These are phyloP conservation scores for Boletus fagicola DNA, from an alignment of 768 basidiomycete genomes.

Conservation along the genomic window DNA sequence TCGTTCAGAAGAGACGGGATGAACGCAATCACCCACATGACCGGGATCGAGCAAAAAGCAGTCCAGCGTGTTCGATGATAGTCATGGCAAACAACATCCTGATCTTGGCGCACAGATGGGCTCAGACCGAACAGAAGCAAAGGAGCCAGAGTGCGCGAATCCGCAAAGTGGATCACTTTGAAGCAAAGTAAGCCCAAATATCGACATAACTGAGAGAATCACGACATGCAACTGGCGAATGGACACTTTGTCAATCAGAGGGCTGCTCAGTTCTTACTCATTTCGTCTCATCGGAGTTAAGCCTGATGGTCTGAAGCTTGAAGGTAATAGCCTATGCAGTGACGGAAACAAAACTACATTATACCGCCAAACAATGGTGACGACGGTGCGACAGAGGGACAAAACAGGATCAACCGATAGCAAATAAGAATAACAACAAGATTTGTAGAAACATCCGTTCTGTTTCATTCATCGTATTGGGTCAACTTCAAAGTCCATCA, in stretches of 20 bases:
- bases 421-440: slow-evolving; percentile 28
- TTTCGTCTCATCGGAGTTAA: not conserved
- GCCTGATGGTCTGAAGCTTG: not conserved
- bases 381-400: not conserved
- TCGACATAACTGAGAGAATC: not conserved
- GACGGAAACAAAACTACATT: slow-evolving; percentile 1
- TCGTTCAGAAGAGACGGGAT: not conserved
- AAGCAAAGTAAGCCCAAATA: not conserved
- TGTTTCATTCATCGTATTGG: slow-evolving; percentile 28
- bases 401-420: slow-evolving; percentile 12
- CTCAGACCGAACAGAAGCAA: not conserved
- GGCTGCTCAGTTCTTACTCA: not conserved
- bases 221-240: not conserved
- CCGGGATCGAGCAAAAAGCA: not conserved
- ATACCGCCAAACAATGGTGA: not conserved
- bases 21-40: too few species aligned
- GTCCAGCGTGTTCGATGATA: not conserved
- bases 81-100: not conserved
- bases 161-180: not conserved
- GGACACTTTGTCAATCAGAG: not conserved
- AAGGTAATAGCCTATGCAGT: too few species aligned
- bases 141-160: not conserved
- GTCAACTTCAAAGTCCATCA: slow-evolving; percentile 23
- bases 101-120: not conserved
- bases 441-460: not conserved